Evolutionary conservation across 495 filamentous ascomycete genomes (phyloP), one percentile per base, ranked within the genome.

Genomic region (Thozetella sp.): DNA sequence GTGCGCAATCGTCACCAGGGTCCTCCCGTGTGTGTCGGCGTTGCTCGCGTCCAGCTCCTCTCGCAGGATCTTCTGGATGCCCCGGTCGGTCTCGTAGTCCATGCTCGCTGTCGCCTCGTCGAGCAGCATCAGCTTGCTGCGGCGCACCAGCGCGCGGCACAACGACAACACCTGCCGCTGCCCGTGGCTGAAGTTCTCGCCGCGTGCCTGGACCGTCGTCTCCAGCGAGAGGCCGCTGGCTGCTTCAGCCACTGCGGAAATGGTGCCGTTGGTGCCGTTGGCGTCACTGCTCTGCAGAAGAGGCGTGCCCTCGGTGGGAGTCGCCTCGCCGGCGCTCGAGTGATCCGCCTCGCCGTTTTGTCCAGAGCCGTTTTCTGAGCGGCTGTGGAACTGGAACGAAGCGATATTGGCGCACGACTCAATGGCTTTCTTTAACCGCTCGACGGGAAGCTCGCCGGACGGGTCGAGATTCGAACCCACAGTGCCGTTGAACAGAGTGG

Each of bases 51-150:
- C 62, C n/a, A 80, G 57, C 37, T 78, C 72, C 4, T 69, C 65
- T 1, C 75, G 66, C 25, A 86, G 61, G 1, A 82, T 73, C 3
- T 67, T 63, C 65, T 83, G 81, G 53, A 86, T 81, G 22, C 74
- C 72, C 54, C 72, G 67, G 57, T 86, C 83, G 20, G 83, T 86
- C 58, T 83, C 77, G 26, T 77, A 77, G 56, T 86, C 83, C 59
- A 86, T 83, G 58, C 76, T 80, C 37, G 80, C 80, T 3, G 84
- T 86, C 0, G 84, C 83, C 63, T 87, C 84, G 59, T 86, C 84
- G 9, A 87, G 67, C 0, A 87, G 63, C 55, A 86, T 76, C 50
- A 87, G 76, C 68, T 80, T 80, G 55, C 77, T 78, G 40, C 79
- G 74, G 57, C 80, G 77, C 22, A 85, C 76, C 6, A 87, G 74